Evolutionary conservation across 2,329 filamentous ascomycete genomes (phyloP).

Genomic region (Aureobasidium subglaciale): DNA sequence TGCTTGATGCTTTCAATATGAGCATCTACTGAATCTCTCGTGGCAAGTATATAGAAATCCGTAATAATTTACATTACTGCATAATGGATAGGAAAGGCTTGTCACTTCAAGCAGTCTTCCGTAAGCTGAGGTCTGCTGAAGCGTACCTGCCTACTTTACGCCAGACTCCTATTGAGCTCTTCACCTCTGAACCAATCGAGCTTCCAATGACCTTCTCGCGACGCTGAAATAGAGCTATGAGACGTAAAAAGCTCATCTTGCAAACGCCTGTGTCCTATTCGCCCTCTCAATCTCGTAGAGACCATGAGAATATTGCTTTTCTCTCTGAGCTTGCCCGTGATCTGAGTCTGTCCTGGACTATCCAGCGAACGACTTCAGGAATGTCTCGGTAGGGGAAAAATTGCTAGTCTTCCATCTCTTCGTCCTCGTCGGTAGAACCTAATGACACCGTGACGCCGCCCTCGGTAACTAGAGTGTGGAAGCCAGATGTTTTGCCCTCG

Average conservation of each 20-base stretch:
- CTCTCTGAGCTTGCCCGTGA: too few species aligned
- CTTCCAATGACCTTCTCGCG: not conserved
- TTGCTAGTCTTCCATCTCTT: conserved; percentile 18
- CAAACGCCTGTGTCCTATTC: not conserved
- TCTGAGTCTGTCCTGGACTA: too few species aligned
- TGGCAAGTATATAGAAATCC: not conserved
- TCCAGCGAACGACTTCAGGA: not conserved
- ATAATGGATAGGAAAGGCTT: not conserved
- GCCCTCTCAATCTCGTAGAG: too few species aligned
- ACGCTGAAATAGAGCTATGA: not conserved
- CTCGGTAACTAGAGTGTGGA: conserved; percentile 20
- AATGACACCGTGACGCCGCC: conserved; percentile 15
- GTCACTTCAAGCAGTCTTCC: too few species aligned
- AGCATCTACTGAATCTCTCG: not conserved
- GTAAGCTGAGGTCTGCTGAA: not conserved
- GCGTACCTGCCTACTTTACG: not conserved
- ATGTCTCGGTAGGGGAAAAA: not conserved
- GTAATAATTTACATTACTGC: conserved; percentile 13
- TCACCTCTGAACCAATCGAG: not conserved
- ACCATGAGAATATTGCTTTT: too few species aligned
- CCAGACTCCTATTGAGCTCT: not conserved
- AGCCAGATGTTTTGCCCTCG: conserved; percentile 35
- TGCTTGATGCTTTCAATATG: not conserved
- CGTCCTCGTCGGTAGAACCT: conserved; percentile 17
- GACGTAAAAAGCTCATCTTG: not conserved